A percentile compares a stretch with the other conserved stretches of the same genome.
These are phyloP conservation scores for Jamesozyma piceae DNA, from an alignment of 805 yeast species.

Conservation along the genomic window DNA sequence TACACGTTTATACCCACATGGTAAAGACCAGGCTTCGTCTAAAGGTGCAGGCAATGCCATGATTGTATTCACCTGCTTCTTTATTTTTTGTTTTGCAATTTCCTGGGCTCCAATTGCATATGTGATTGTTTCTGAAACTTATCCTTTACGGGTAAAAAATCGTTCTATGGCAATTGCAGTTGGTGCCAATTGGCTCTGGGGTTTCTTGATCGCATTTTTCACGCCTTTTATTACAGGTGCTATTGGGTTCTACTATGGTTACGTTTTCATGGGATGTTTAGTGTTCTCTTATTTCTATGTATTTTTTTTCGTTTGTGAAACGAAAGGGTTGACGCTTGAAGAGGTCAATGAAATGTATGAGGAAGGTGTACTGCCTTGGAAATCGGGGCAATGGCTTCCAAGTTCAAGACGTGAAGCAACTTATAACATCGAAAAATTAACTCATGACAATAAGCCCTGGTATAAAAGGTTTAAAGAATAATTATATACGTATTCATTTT, in stretches of 20 bases:
- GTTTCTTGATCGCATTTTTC: constrained; percentile 17
- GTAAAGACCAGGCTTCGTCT: neutral
- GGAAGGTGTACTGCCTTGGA: constrained; percentile 34
- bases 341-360: constrained; percentile 68
- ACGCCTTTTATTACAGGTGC: no score
- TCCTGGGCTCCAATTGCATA: constrained; percentile 1
- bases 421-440: constrained; percentile 9
- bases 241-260: constrained; percentile 1
- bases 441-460: constrained; percentile 13
- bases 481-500: no score
- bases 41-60: constrained; percentile 1
- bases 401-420: constrained; percentile 34
- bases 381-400: constrained; percentile 42
- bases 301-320: constrained; percentile 1
- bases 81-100: constrained; percentile 1
- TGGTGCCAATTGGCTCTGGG: constrained; percentile 1
- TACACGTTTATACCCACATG: neutral
- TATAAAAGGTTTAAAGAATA: constrained; percentile 26
- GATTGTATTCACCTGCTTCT: constrained; percentile 1
- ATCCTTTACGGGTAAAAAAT: neutral
- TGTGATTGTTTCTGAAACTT: constrained; percentile 28
- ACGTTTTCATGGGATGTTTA: constrained; percentile 1
- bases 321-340: constrained; percentile 57
- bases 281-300: constrained; percentile 1
- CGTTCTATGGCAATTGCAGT: constrained; percentile 1